Conservation (phyloP, 225 moss, liverwort and hornwort genomes). For the Takakia lepidozioides region DNA sequence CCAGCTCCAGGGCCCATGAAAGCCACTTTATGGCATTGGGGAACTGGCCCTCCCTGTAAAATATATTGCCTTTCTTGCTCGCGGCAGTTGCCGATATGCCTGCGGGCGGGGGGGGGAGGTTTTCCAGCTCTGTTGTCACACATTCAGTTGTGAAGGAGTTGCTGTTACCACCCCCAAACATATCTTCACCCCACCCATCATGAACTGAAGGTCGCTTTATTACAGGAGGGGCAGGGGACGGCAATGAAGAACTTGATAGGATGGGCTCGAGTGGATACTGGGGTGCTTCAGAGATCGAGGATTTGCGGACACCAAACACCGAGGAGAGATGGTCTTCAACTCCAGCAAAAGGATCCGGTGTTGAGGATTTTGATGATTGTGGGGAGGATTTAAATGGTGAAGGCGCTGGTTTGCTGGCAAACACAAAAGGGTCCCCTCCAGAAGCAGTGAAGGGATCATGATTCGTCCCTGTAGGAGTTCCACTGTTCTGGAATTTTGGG, state of each 20-base stretch:
- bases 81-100: conserved; percentile 68
- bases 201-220: conserved; percentile 43
- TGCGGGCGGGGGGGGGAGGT: conserved; percentile 73
- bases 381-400: conserved; percentile 18
- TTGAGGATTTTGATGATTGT: conserved; percentile 23
- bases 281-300: conserved; percentile 15
- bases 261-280: conserved; percentile 35
- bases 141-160: conserved; percentile 54
- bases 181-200: conserved; percentile 74
- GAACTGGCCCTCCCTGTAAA: conserved; percentile 88
- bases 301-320: conserved; percentile 29
- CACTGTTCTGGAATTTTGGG: conserved; percentile 31
- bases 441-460: conserved; percentile 7
- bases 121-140: conserved; percentile 85
- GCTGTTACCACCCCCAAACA: conserved; percentile 48
- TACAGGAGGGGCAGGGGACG: conserved; percentile 18
- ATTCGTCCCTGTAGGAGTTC: conserved; percentile 6
- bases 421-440: conserved; percentile 60
- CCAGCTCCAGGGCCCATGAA: conserved; percentile 79
- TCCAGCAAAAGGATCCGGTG: conserved; percentile 45
- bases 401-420: conserved; percentile 28
- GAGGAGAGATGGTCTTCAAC: conserved; percentile 31
- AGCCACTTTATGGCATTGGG: conserved; percentile 99
- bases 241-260: conserved; percentile 33
- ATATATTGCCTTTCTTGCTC: conserved; percentile 59